Conservation (phyloP, 495 filamentous ascomycete species). For the Aspergillus haitiensis region DNA sequence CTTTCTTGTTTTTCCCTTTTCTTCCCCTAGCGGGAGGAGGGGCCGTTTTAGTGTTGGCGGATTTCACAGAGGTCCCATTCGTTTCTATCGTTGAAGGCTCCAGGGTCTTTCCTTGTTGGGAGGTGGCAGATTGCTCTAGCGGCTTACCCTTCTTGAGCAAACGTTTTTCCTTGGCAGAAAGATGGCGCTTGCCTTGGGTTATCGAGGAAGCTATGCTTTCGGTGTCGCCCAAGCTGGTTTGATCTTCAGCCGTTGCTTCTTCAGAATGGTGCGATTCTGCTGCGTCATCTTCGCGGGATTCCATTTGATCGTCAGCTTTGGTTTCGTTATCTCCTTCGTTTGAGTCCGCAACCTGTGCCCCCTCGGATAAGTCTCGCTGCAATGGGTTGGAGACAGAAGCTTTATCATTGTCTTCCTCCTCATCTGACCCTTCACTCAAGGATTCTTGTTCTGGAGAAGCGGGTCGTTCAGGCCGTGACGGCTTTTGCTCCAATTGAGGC, state of each 20-base stretch:
- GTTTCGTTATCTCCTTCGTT: constrained; percentile 29
- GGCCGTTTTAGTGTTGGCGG: constrained; percentile 29
- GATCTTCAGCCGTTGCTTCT: constrained; percentile 19
- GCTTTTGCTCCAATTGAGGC: constrained; percentile 17
- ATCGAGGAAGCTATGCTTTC: constrained; percentile 24
- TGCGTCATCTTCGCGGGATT: constrained; percentile 21
- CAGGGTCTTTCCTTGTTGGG: constrained; percentile 13
- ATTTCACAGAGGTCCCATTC: constrained; percentile 10
- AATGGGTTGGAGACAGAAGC: constrained; percentile 32
- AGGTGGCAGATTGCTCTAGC: constrained; percentile 23
- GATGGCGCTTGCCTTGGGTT: constrained; percentile 37
- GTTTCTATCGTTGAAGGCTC: constrained; percentile 12
- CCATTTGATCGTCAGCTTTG: constrained; percentile 29
- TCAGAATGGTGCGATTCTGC: constrained; percentile 26
- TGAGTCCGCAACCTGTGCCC: constrained; percentile 32
- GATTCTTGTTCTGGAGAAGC: no score
- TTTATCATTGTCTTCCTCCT: constrained; percentile 33
- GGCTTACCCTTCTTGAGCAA: constrained; percentile 48
- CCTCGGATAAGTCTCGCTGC: constrained; percentile 32
- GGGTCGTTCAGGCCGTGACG: constrained; percentile 13
- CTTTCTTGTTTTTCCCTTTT: constrained; percentile 80
- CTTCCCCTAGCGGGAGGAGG: constrained; percentile 69
- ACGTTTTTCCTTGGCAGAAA: constrained; percentile 53
- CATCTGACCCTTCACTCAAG: constrained; percentile 24
- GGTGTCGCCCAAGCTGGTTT: constrained; percentile 4